Conservation (phyloP, 2,329 filamentous ascomycete species). For the Exophiala xenobiotica region DNA sequence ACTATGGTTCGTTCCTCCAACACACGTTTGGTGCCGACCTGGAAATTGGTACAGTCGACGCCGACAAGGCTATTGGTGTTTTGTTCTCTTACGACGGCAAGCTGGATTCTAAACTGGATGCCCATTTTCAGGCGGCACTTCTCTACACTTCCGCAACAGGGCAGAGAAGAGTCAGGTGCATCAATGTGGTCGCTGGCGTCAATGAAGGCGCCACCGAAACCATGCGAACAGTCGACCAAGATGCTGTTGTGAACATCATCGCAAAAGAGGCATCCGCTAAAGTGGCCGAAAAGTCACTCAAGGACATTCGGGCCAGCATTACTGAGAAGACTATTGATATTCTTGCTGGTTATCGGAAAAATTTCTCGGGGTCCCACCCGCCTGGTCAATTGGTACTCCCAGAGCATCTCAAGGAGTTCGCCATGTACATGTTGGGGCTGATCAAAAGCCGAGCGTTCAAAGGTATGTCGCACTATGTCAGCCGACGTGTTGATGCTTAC, state of each 20-base stretch:
- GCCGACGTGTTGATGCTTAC: background rate
- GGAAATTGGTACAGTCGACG: constrained; percentile 87
- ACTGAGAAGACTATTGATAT: constrained; percentile 93
- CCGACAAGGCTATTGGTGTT: constrained; percentile 88
- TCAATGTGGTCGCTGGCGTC: constrained; percentile 89
- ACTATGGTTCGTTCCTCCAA: constrained; percentile 95
- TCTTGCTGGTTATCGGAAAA: constrained; percentile 86
- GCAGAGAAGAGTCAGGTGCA: constrained; percentile 85
- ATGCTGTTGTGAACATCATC: constrained; percentile 82
- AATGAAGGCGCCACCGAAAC: constrained; percentile 78
- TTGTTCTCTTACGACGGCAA: constrained; percentile 96
- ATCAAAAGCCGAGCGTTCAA: constrained; percentile 93
- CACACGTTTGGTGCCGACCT: constrained; percentile 93
- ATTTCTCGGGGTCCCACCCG: constrained; percentile 82
- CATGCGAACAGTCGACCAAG: constrained; percentile 94
- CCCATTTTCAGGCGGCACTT: constrained; percentile 93
- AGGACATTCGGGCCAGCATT: constrained; percentile 78
- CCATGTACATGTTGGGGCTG: constrained; percentile 90
- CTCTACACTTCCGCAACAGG: constrained; percentile 91
- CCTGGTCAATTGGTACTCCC: constrained; percentile 92
- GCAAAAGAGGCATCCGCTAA: constrained; percentile 91
- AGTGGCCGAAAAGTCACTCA: constrained; percentile 71
- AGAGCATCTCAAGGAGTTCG: constrained; percentile 92
- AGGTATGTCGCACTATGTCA: constrained; percentile 39
- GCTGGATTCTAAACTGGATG: constrained; percentile 92